A percentile compares a stretch with the other conserved stretches of the same genome.
phyloP scores from a whole-genome alignment of 768 basidiomycete species.

The Macrolepiota dolichaula region DNA sequence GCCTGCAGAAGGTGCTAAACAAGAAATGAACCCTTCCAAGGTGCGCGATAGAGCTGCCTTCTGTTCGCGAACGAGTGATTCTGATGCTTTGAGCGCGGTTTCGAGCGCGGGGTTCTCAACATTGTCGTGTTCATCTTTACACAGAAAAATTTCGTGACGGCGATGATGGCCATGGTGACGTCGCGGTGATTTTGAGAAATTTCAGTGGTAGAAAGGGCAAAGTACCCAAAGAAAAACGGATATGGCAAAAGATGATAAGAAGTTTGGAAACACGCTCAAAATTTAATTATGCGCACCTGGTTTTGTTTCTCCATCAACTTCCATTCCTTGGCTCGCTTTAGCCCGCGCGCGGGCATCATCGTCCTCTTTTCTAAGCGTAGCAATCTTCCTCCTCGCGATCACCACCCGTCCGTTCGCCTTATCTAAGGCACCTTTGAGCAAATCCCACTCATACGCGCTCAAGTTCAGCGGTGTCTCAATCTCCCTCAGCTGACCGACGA shows the following conservation, averaged over 20 bases:
- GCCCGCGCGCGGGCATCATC: conserved; percentile 79
- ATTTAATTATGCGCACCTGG: conserved; percentile 30
- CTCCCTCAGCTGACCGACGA: conserved; percentile 34
- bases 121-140: conserved; percentile 37
- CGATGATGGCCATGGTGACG: not conserved
- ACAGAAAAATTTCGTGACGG: not conserved
- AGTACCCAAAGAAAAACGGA: not conserved
- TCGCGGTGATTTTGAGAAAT: not conserved
- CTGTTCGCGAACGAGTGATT: conserved; percentile 73
- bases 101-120: conserved; percentile 64
- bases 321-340: conserved; percentile 67
- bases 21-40: conserved; percentile 71
- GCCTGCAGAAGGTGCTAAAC: conserved; percentile 44
- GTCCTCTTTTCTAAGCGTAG: conserved; percentile 78
- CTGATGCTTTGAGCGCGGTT: conserved; percentile 71
- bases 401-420: conserved; percentile 89
- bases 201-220: not conserved
- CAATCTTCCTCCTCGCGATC: conserved; percentile 71
- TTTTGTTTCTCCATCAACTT: conserved; percentile 65
- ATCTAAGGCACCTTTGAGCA: conserved; percentile 78
- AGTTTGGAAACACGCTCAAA: not conserved
- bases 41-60: conserved; percentile 69
- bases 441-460: conserved; percentile 78
- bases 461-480: conserved; percentile 38
- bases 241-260: not conserved